Conservation (phyloP, 1,139 yeast genomes). For the Debaryomyces coudertii region DNA sequence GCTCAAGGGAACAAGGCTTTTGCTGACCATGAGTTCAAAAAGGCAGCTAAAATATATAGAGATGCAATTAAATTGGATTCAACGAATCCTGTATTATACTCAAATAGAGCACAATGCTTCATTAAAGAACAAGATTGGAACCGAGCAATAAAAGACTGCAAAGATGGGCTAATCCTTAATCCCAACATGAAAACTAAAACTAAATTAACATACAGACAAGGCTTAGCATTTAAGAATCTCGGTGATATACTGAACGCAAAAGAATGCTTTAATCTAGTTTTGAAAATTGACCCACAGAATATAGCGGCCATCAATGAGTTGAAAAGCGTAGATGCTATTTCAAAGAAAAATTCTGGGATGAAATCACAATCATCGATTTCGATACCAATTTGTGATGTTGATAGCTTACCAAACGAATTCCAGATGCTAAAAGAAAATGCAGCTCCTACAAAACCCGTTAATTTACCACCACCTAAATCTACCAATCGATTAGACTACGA, state of each 20-base stretch:
- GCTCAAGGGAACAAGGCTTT: conserved; percentile 71
- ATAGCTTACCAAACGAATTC: conserved; percentile 47
- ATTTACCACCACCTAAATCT: background rate
- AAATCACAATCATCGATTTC: conserved; percentile 13
- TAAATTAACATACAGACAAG: conserved; percentile 63
- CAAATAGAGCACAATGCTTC: conserved; percentile 80
- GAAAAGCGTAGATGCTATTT: conserved; percentile 18
- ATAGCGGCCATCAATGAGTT: conserved; percentile 34
- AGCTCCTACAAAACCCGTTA: conserved; percentile 3
- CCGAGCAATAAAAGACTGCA: conserved; percentile 65
- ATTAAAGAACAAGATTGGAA: conserved; percentile 57
- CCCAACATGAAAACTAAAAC: conserved; percentile 35
- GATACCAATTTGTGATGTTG: conserved; percentile 49
- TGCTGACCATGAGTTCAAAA: conserved; percentile 49
- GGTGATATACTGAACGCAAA: conserved; percentile 36
- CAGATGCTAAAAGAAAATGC: conserved; percentile 8
- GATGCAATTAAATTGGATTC: conserved; percentile 65
- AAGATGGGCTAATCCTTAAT: conserved; percentile 52
- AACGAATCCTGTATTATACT: conserved; percentile 62
- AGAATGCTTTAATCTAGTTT: conserved; percentile 42
- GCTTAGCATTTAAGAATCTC: conserved; percentile 46
- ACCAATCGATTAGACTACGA: conserved; percentile 16
- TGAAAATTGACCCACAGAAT: conserved; percentile 50
- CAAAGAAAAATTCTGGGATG: conserved; percentile 14
- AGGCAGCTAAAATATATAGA: conserved; percentile 66